phyloP scores from a whole-genome alignment of 2,329 filamentous ascomycete species.

The Colletotrichum plurivorum region DNA sequence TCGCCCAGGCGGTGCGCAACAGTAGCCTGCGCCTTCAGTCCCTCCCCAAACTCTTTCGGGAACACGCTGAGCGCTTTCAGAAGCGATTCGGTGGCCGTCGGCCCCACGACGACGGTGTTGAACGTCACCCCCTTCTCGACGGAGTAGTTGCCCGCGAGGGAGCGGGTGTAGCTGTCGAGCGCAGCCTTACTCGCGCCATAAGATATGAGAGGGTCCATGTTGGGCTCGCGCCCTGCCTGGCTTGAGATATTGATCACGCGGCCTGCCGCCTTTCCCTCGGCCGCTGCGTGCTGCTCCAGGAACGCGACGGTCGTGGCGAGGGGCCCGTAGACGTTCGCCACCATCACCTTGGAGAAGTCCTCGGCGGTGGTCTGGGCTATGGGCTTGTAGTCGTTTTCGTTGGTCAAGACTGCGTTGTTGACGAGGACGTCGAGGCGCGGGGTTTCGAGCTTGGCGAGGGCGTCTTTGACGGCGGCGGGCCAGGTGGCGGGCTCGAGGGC shows the following conservation, averaged over 20 bases:
- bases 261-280: conserved; percentile 47
- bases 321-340: conserved; percentile 18
- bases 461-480: neutral
- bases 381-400: neutral
- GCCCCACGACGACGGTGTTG: conserved; percentile 50
- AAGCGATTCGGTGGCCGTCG: conserved; percentile 40
- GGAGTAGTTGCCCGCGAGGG: conserved; percentile 49
- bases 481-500: neutral
- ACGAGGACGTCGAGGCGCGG: conserved; percentile 19
- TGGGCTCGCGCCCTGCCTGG: conserved; percentile 13
- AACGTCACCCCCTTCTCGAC: conserved; percentile 46
- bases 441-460: neutral
- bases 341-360: conserved; percentile 11
- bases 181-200: conserved; percentile 54
- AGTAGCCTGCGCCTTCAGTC: neutral
- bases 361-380: neutral
- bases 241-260: conserved; percentile 52
- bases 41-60: neutral
- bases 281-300: conserved; percentile 46
- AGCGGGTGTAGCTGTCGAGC: conserved; percentile 45
- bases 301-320: conserved; percentile 50
- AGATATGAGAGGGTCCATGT: neutral
- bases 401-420: conserved; percentile 18
- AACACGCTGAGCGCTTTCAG: neutral
- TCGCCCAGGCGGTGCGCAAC: neutral